Conservation (phyloP, 176 grass and related monocot genomes). For the Microstegium vimineum region DNA sequence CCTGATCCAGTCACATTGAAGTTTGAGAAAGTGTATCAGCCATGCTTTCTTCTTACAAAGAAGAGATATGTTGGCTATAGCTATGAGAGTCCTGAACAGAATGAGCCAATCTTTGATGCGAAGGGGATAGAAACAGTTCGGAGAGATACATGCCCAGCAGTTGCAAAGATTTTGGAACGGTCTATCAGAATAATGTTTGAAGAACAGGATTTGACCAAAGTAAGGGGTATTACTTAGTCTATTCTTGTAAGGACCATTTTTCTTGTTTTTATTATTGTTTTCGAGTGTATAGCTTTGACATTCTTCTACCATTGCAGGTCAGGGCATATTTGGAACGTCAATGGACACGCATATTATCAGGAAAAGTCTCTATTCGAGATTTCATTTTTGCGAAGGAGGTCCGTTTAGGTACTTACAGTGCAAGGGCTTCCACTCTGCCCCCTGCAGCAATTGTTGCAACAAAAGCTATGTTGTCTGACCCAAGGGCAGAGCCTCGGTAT, state of each 20-base stretch:
- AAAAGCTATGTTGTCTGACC: constrained; percentile 72
- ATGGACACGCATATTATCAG: constrained; percentile 81
- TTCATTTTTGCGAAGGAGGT: constrained; percentile 97
- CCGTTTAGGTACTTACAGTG: constrained; percentile 72
- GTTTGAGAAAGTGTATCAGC: constrained; percentile 91
- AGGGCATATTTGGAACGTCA: constrained; percentile 81
- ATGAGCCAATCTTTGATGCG: constrained; percentile 73
- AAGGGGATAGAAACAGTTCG: constrained; percentile 96
- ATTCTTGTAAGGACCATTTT: not conserved
- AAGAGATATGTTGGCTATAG: constrained; percentile 98
- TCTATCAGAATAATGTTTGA: constrained; percentile 94
- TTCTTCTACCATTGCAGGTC: constrained; percentile 50
- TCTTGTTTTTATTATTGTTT: constrained; percentile 10
- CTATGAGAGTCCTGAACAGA: constrained; percentile 79
- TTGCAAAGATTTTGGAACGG: constrained; percentile 85
- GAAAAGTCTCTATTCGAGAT: constrained; percentile 73
- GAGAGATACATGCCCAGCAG: constrained; percentile 86
- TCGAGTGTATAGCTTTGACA: constrained; percentile 3
- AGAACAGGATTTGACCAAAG: constrained; percentile 68
- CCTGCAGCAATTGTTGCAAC: constrained; percentile 90
- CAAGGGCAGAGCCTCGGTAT: constrained; percentile 71
- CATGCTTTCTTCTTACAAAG: constrained; percentile 96
- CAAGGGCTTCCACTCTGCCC: constrained; percentile 61
- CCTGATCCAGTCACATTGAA: constrained; percentile 86
- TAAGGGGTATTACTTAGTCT: constrained; percentile 39